A percentile compares a stretch with the other conserved stretches of the same genome.
Evolutionary conservation across 768 basidiomycete species (phyloP).

Genomic region (Boletus tomentosulus): DNA sequence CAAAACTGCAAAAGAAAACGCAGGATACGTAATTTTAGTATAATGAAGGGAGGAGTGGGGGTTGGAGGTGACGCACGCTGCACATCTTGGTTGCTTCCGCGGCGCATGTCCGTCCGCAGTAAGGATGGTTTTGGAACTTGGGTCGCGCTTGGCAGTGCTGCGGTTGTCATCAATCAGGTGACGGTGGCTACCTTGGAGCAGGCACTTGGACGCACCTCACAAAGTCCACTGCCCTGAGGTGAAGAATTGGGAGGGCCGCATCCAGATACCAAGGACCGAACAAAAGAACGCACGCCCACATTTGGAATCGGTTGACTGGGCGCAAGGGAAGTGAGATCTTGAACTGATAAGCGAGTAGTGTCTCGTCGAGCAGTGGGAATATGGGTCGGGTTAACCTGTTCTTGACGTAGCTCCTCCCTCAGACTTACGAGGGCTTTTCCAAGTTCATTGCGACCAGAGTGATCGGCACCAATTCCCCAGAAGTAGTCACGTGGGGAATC

Average conservation of each 20-base stretch:
- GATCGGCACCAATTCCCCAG: constrained; percentile 72
- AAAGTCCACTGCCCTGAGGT: constrained; percentile 19
- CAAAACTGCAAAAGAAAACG: constrained; percentile 19
- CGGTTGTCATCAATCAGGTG: constrained; percentile 24
- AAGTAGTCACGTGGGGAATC: constrained; percentile 75
- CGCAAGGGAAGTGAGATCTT: constrained; percentile 28
- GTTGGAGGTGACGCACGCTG: constrained; percentile 16
- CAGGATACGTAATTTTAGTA: constrained; percentile 4
- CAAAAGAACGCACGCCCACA: constrained; percentile 2
- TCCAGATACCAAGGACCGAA: constrained; percentile 1
- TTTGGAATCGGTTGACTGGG: constrained; percentile 3
- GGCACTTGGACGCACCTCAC: constrained; percentile 23
- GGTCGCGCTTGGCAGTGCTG: constrained; percentile 53
- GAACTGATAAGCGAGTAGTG: constrained; percentile 28
- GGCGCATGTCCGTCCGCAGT: constrained; percentile 64
- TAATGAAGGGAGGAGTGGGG: neutral
- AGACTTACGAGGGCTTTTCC: constrained; percentile 67
- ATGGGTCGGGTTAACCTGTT: constrained; percentile 22
- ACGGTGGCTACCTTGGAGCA: neutral
- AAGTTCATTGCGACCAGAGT: constrained; percentile 66
- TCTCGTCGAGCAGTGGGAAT: constrained; percentile 28
- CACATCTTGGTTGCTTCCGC: constrained; percentile 37
- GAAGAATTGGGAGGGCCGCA: constrained; percentile 1
- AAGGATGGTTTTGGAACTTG: constrained; percentile 56
- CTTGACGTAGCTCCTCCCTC: constrained; percentile 47